A percentile compares a stretch with the other conserved stretches of the same genome.
Evolutionary conservation across 495 filamentous ascomycete genomes (phyloP).

Genomic region (Penicillium macrosclerotiorum): DNA sequence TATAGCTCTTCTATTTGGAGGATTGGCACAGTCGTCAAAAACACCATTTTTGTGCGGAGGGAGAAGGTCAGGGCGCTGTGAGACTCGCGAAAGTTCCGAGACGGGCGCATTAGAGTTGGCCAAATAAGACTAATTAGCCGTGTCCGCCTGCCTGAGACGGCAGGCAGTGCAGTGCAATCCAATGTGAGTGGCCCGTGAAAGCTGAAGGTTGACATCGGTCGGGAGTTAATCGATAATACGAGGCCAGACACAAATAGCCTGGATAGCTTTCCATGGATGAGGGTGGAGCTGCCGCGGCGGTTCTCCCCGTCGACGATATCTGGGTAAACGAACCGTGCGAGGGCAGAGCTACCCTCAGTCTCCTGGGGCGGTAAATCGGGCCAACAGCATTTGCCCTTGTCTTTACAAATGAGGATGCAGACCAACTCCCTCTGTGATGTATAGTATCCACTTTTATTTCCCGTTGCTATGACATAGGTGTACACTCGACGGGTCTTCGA

Average conservation of each 20-base stretch:
- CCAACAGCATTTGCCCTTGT: neutral
- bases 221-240: neutral
- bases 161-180: neutral
- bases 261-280: constrained; percentile 3
- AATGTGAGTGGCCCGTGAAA: neutral
- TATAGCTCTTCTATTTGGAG: neutral
- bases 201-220: neutral
- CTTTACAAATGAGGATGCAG: neutral
- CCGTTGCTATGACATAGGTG: neutral
- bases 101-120: neutral
- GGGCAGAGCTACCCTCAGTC: too few species aligned
- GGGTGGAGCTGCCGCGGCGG: constrained; percentile 2
- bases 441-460: neutral
- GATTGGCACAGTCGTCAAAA: neutral
- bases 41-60: constrained; percentile 1
- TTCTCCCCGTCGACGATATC: constrained; percentile 3
- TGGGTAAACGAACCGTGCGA: constrained; percentile 1
- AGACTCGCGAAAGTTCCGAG: constrained; percentile 3
- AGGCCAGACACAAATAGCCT: constrained; percentile 3
- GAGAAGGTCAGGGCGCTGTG: neutral
- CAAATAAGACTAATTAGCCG: too few species aligned
- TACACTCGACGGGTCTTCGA: too few species aligned
- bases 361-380: neutral
- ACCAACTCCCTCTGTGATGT: neutral
- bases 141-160: neutral